Evolutionary conservation across 2,329 filamentous ascomycete genomes (phyloP).

Genomic region (Fusarium irregulare): DNA sequence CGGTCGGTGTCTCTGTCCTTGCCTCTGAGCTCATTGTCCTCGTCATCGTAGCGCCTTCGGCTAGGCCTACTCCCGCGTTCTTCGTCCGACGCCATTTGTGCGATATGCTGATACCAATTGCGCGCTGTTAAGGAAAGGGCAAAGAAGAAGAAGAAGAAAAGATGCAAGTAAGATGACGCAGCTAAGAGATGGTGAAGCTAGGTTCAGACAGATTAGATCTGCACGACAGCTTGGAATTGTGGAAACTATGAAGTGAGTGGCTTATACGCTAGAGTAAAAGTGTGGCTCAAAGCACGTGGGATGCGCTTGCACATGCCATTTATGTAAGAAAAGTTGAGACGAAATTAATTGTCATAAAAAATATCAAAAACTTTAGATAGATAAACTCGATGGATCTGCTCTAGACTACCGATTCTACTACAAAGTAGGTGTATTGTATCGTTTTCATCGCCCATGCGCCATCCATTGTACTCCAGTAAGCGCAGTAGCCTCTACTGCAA

Average conservation of each 20-base stretch:
- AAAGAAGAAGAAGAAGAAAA: neutral
- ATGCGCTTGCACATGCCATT: slow-evolving; percentile 28
- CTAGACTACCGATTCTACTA: slow-evolving; percentile 18
- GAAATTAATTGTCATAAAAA: slow-evolving; percentile 26
- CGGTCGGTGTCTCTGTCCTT: slow-evolving; percentile 32
- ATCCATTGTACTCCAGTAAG: slow-evolving; percentile 31
- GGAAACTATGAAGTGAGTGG: slow-evolving; percentile 13
- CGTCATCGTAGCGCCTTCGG: slow-evolving; percentile 36
- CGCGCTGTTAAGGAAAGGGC: neutral
- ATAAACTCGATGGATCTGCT: slow-evolving; percentile 24
- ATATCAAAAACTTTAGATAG: slow-evolving; percentile 23
- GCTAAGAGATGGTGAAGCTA: slow-evolving; percentile 18
- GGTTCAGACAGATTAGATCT: slow-evolving; percentile 10
- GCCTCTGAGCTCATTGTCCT: slow-evolving; percentile 32
- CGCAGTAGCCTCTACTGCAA: slow-evolving; percentile 16
- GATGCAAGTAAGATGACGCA: slow-evolving; percentile 24
- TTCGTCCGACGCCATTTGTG: slow-evolving; percentile 46
- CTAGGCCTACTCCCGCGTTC: slow-evolving; percentile 34
- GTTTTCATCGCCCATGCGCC: slow-evolving; percentile 26
- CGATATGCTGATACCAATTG: neutral
- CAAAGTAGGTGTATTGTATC: neutral
- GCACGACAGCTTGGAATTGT: slow-evolving; percentile 23
- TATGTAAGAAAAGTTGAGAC: slow-evolving; percentile 24
- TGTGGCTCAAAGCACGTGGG: slow-evolving; percentile 23
- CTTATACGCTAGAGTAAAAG: slow-evolving; percentile 8